Evolutionary conservation across 1,139 yeast species (phyloP), one percentile per base, ranked within the genome.

Genomic region (Taphrina betulina): DNA sequence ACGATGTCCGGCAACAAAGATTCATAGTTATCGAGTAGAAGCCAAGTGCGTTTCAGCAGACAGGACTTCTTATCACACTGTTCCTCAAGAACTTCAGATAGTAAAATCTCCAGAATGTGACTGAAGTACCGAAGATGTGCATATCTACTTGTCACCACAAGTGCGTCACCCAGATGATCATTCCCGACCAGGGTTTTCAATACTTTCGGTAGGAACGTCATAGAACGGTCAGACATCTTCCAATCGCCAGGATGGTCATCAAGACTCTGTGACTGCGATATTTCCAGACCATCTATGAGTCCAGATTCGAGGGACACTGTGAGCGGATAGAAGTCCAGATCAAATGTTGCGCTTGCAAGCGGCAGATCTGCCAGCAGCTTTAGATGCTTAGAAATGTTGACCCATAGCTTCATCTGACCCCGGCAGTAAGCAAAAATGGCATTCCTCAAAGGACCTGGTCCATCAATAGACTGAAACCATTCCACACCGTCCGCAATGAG

Each of bases 21-120:
- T n/a, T 33, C 14, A 23, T 41, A 24, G 17, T 41, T 41, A 23
- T 41, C 29, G n/a, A 41, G 45, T 5, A 41, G 45, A n/a, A 26
- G 24, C 45, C 45, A 41, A n/a, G 45, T 28, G n/a, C 17, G 24
- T 5, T 33, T 5, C 8, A 41, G 22, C 23, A 28, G 16, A 17
- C 17, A 14, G n/a, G 37, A n/a, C 7, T 48, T 24, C 20, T 14
- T 20, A 17, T 26, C 23, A 4, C 16, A n/a, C n/a, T 34, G 66
- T 22, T 64, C 62, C 14, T 69, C 72, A 22, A 72, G 64, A 2
- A 69, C 67, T 35, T 68, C 64, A 60, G 74, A 77, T 8, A 77
- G 67, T 40, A 77, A 62, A 43, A 80, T 66, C 60, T 77, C 79
- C 41, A 80, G 64, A 20, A 79, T 73, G 56, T 76, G 77, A 34